Conservation (phyloP, 176 grass and related monocot species). For the Hyparrhenia diplandra region DNA sequence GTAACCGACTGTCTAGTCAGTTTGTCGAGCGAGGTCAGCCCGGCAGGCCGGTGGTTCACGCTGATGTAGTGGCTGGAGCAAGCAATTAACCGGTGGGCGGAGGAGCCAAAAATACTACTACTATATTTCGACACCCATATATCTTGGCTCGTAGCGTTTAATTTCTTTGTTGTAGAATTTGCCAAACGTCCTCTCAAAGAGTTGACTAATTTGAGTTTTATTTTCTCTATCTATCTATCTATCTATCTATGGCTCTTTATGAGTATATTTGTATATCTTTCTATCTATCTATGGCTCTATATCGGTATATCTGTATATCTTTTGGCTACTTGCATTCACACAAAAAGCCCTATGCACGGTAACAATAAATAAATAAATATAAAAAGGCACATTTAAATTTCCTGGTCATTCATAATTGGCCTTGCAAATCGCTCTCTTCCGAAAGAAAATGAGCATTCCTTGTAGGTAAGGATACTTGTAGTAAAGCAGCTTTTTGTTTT, state of each 20-base stretch:
- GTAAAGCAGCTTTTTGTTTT: neutral
- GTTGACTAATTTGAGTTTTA: neutral
- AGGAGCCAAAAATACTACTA: neutral
- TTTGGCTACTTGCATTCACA: too few relatives aligned
- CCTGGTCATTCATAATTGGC: too few relatives aligned
- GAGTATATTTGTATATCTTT: too few relatives aligned
- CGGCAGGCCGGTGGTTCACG: conserved; percentile 34
- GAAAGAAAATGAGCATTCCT: neutral
- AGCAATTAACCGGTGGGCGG: neutral
- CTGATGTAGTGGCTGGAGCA: neutral
- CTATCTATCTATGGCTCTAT: too few relatives aligned
- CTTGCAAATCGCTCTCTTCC: neutral
- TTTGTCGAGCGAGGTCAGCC: neutral
- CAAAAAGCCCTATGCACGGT: neutral
- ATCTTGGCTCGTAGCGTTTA: neutral
- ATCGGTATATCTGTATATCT: too few relatives aligned
- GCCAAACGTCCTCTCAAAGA: too few relatives aligned
- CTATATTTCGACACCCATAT: neutral
- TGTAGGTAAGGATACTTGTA: neutral
- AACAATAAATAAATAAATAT: neutral
- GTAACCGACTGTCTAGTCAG: neutral
- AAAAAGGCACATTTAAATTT: neutral
- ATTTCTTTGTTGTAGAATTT: too few relatives aligned
- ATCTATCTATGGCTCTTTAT: too few relatives aligned
- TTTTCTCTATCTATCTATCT: too few relatives aligned